phyloP scores from a whole-genome alignment of 805 yeast genomes.

The Ogataea siamensis region DNA sequence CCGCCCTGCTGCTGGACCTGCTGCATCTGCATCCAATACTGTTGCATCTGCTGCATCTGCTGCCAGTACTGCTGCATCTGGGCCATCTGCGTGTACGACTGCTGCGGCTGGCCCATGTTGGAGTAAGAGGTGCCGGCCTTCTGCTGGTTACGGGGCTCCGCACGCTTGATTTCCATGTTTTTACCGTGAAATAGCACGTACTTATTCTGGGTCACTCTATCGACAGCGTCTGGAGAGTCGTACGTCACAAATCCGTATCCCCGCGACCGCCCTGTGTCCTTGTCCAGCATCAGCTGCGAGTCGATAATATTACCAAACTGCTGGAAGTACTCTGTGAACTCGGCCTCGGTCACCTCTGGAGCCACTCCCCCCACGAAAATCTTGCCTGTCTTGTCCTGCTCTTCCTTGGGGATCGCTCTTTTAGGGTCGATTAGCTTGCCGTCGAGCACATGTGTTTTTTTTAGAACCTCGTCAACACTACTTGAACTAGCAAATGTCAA shows the following conservation, averaged over 20 bases:
- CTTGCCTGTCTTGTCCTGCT: conserved; percentile 94
- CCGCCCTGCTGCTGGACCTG: conserved; percentile 31
- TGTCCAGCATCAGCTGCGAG: conserved; percentile 95
- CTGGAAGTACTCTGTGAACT: conserved; percentile 80
- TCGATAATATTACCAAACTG: conserved; percentile 90
- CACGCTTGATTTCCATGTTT: conserved; percentile 79
- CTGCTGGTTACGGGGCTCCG: conserved; percentile 77
- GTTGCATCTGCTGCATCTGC: conserved; percentile 56
- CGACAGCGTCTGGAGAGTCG: conserved; percentile 93
- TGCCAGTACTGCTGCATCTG: conserved; percentile 57
- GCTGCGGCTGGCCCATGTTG: conserved; percentile 31
- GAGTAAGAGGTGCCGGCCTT: conserved; percentile 37
- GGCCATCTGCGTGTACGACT: conserved; percentile 33
- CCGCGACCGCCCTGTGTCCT: conserved; percentile 94
- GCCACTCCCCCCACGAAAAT: conserved; percentile 97
- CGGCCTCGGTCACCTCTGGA: conserved; percentile 87
- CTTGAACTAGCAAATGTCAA: conserved; percentile 79
- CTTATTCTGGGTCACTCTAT: conserved; percentile 77
- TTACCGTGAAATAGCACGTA: conserved; percentile 83
- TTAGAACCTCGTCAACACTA: conserved; percentile 83
- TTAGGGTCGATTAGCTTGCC: conserved; percentile 97
- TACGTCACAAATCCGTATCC: conserved; percentile 97
- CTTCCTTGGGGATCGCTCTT: conserved; percentile 95
- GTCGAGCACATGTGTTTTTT: conserved; percentile 83
- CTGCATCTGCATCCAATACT: conserved; percentile 35